Base-by-base conservation (phyloP, 2,329 filamentous ascomycete species). In the Fusarium paranaense region DNA sequence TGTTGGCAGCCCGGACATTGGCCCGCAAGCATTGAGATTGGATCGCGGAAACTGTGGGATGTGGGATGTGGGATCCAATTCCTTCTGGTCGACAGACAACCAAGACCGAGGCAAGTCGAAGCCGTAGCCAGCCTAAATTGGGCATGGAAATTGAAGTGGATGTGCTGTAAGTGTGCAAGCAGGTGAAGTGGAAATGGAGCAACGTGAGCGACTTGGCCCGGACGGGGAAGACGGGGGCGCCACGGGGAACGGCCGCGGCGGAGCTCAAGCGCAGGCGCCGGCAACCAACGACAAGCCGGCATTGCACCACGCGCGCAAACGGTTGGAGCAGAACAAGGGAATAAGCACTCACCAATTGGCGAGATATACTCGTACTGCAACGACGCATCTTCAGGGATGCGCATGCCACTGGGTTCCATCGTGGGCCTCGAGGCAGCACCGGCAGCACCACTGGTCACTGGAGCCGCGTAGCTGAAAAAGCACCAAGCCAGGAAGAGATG, bases 281-380 rank as follows among this genome's bases (percentile, higher is more conserved):
- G 68, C 76, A 83, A 82, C 87, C 86, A 89, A 89, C 87, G 81
- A 80, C 73, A 85, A 76, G 61, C 76, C 78, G 78, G 74, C 76
- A 81, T 83, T 80, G 80, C 71, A 77, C 84, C 85, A 88, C 87
- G 85, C 84, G 84, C 81, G 80, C 76, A 83, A 84, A 86, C 86
- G 86, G 87, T 75, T 76, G 73, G 76, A 76, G 69, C 71, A 77
- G 75, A 77, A 73, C 70, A 70, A 76, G 73, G 75, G 79, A 82
- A 76, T 76, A 77, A 76, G 69, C 77, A 83, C 88, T 87, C 82
- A 90, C 88, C 88, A 82, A 90, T 88, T 81, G 88, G 88, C 78
- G 83, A 84, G 75, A 90, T 84, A 82, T 86, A 88, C 72, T 83
- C 80, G 67, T 79, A 78, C 73, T 79, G 78, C 71, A 84, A 86